A percentile compares a stretch with the other conserved stretches of the same genome.
Conservation (phyloP, 1,139 yeast species). For the Kurtzmaniella quercitrusa region DNA sequence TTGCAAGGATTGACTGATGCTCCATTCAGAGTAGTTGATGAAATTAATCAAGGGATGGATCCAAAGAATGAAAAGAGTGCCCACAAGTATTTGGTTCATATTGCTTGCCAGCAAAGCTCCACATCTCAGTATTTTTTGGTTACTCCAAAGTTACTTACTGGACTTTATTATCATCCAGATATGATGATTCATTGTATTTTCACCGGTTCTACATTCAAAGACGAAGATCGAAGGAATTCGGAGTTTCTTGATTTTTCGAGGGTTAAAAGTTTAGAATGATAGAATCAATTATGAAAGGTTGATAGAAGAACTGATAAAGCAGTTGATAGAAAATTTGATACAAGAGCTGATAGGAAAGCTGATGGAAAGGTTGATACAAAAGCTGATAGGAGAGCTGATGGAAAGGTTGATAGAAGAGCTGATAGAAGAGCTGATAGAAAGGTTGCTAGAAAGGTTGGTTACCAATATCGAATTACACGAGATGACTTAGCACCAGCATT, state of each 20-base stretch:
- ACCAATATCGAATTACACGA: too few species aligned
- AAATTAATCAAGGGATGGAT: constrained; percentile 99
- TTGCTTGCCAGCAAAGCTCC: constrained; percentile 62
- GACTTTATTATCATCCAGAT: constrained; percentile 69
- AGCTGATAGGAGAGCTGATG: too few species aligned
- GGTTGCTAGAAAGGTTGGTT: too few species aligned
- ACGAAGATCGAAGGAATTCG: constrained; percentile 8
- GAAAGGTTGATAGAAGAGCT: too few species aligned
- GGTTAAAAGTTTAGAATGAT: not conserved
- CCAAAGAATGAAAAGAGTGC: constrained; percentile 86
- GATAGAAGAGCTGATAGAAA: too few species aligned
- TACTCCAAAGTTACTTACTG: constrained; percentile 86
- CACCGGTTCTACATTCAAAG: constrained; percentile 50
- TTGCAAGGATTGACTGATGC: constrained; percentile 87
- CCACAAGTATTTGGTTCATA: constrained; percentile 79
- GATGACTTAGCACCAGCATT: too few species aligned
- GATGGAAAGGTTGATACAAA: too few species aligned
- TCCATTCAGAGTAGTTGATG: constrained; percentile 95
- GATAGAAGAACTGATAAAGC: too few species aligned
- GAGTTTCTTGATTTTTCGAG: constrained; percentile 29
- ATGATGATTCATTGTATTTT: constrained; percentile 89
- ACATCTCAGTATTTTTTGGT: constrained; percentile 82
- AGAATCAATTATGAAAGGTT: too few species aligned
- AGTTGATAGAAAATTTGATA: too few species aligned
- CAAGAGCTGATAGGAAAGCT: too few species aligned